Evolutionary conservation across 495 filamentous ascomycete genomes (phyloP).

Genomic region (Cercophora scortea): DNA sequence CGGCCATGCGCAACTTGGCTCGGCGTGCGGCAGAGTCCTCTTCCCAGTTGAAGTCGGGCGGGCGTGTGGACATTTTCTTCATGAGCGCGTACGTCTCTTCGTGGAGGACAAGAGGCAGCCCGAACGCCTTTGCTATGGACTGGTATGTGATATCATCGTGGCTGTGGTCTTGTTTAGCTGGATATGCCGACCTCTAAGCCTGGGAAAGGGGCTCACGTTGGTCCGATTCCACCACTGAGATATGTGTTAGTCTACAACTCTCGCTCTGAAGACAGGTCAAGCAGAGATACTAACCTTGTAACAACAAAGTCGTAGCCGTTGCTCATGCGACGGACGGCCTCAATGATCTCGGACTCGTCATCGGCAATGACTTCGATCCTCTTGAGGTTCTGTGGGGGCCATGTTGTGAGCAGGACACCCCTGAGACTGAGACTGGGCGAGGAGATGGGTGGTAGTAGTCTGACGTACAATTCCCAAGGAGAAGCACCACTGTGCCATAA

Average conservation of each 20-base stretch:
- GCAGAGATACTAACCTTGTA: constrained; percentile 43
- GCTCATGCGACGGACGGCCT: constrained; percentile 80
- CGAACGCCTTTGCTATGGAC: constrained; percentile 86
- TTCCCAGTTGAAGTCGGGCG: constrained; percentile 76
- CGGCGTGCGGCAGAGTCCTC: constrained; percentile 65
- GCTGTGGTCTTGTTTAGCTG: constrained; percentile 32
- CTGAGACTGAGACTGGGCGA: background rate
- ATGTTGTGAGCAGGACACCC: background rate
- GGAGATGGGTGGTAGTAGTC: background rate
- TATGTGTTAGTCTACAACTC: background rate
- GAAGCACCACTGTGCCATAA: constrained; percentile 91
- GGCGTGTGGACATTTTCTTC: constrained; percentile 68
- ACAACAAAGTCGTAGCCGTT: constrained; percentile 86
- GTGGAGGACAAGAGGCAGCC: constrained; percentile 67
- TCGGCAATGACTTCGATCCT: constrained; percentile 89
- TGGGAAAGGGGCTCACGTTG: constrained; percentile 52
- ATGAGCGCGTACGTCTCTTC: constrained; percentile 67
- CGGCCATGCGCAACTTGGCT: constrained; percentile 84
- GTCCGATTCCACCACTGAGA: constrained; percentile 79
- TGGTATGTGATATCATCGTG: constrained; percentile 98
- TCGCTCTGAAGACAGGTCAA: too few relatives aligned
- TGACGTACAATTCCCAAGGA: constrained; percentile 62
- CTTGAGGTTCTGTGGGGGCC: constrained; percentile 54
- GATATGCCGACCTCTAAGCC: background rate
- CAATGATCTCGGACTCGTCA: constrained; percentile 82